Conservation (phyloP, 1,284 basidiomycete species). For the Gomphus bonarii region DNA sequence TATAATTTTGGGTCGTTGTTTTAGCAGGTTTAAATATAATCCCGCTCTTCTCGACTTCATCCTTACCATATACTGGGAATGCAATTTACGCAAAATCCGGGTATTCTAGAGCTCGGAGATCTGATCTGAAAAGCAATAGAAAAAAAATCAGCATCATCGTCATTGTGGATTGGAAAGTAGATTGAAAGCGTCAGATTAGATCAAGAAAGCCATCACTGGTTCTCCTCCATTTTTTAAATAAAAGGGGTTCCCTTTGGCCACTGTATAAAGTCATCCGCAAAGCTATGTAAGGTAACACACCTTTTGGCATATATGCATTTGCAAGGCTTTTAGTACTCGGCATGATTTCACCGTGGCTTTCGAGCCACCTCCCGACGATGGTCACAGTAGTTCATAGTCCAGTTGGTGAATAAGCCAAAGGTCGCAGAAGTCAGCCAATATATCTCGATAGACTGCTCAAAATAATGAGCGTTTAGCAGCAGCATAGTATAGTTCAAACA, state of each 20-base stretch:
- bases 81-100: background rate
- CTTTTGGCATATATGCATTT: constrained; percentile 9
- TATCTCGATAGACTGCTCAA: constrained; percentile 54
- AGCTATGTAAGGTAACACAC: constrained; percentile 13
- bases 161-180: background rate
- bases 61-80: background rate
- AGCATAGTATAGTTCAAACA: constrained; percentile 1
- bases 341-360: background rate
- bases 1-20: background rate
- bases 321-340: background rate
- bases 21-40: background rate
- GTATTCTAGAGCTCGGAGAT: background rate
- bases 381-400: constrained; percentile 60
- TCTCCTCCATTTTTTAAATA: constrained; percentile 22
- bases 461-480: background rate
- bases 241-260: constrained; percentile 59
- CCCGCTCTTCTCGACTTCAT: background rate
- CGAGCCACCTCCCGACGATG: constrained; percentile 30
- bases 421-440: constrained; percentile 81
- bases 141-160: background rate
- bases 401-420: constrained; percentile 73
- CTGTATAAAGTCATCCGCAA: constrained; percentile 53
- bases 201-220: constrained; percentile 61
- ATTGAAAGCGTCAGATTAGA: constrained; percentile 64
- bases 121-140: background rate